These are phyloP conservation scores for Coffea eugenioides DNA, from an alignment of 257 asterid species.

Conservation along the genomic window DNA sequence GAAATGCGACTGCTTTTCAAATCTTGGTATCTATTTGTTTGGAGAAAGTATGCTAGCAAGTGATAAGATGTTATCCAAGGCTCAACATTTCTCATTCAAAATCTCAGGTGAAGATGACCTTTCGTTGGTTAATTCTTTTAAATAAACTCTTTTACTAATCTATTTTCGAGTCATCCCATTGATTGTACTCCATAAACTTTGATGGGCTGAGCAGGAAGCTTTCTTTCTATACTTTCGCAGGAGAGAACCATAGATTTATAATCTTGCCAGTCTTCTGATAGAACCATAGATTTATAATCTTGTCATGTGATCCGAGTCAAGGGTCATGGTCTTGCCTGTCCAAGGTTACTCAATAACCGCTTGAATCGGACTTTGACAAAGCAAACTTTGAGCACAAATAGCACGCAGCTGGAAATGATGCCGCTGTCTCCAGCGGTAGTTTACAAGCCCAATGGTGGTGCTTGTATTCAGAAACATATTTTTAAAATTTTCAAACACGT, in stretches of 20 bases:
- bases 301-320: not conserved
- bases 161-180: not conserved
- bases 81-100: not conserved
- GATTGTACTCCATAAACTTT: not conserved
- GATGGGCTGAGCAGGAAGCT: not conserved
- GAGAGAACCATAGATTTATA: not conserved
- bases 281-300: not conserved
- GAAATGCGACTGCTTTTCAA: not conserved
- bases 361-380: not conserved
- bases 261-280: no score
- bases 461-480: not conserved
- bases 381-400: not conserved
- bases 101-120: not conserved
- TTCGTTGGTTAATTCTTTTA: not conserved
- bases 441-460: not conserved
- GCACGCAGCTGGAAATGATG: not conserved
- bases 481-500: no score
- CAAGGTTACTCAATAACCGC: not conserved
- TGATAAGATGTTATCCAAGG: not conserved
- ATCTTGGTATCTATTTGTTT: not conserved
- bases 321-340: not conserved
- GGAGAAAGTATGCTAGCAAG: not conserved
- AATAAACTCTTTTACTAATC: not conserved
- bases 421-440: not conserved
- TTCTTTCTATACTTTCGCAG: not conserved